Conservation (phyloP, 352 stramenopile genomes). For the Phytopythium mirpurense region DNA sequence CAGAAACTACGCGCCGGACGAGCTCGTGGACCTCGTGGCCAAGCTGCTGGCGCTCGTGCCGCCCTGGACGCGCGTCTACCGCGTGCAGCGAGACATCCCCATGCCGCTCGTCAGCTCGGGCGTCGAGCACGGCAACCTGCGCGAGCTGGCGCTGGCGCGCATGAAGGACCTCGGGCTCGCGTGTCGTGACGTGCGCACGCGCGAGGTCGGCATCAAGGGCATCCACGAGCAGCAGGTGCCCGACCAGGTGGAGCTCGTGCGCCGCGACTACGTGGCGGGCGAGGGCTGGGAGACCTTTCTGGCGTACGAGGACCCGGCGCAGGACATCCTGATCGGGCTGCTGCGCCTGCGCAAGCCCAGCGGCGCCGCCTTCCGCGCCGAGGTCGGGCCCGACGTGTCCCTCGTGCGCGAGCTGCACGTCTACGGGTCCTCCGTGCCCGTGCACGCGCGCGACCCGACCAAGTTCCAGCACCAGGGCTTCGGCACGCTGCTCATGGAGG, state of each 20-base stretch:
- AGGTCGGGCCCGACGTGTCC: constrained; percentile 55
- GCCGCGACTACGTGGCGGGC: constrained; percentile 94
- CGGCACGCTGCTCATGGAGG: constrained; percentile 96
- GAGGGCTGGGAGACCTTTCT: constrained; percentile 97
- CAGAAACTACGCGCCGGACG: constrained; percentile 76
- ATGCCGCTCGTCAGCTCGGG: constrained; percentile 97
- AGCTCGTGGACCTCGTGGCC: constrained; percentile 91
- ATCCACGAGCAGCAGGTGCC: constrained; percentile 93
- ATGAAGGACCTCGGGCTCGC: constrained; percentile 91
- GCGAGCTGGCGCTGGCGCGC: constrained; percentile 89
- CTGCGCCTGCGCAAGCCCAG: constrained; percentile 90
- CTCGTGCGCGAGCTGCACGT: constrained; percentile 94
- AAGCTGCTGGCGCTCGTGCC: constrained; percentile 92
- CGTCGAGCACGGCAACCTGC: constrained; percentile 95
- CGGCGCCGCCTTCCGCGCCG: constrained; percentile 75
- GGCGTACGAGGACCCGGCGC: constrained; percentile 93
- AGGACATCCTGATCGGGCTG: constrained; percentile 96
- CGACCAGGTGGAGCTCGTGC: constrained; percentile 95
- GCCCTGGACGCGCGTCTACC: constrained; percentile 95
- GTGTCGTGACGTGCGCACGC: constrained; percentile 94
- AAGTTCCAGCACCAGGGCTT: constrained; percentile 97
- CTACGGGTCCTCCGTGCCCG: constrained; percentile 95
- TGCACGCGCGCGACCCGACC: constrained; percentile 92
- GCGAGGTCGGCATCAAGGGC: constrained; percentile 96
- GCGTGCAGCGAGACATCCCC: constrained; percentile 96